Percentiles rank a stretch among this genome's conserved stretches.
Evolutionary conservation across 371 early-diverging fungal species (phyloP).

Genomic region (Dichotomocladium elegans): DNA sequence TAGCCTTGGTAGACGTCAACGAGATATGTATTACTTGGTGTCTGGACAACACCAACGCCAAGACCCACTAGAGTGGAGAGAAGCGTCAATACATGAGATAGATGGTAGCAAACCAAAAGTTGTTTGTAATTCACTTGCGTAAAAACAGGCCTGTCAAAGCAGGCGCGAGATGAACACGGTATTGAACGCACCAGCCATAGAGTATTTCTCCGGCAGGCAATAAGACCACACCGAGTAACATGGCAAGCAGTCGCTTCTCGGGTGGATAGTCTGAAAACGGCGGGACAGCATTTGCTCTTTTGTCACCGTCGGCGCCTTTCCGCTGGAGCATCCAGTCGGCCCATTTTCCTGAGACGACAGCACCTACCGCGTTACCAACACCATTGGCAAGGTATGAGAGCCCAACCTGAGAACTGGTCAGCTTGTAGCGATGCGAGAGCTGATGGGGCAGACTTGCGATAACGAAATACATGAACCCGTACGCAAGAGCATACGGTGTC

Average conservation of each 20-base stretch:
- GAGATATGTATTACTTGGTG: conserved; percentile 44
- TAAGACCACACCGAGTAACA: conserved; percentile 40
- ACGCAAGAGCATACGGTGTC: conserved; percentile 49
- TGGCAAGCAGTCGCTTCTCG: conserved; percentile 29
- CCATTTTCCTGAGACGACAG: conserved; percentile 34
- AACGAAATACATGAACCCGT: conserved; percentile 50
- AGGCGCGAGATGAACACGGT: conserved; percentile 16
- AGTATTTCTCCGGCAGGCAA: conserved; percentile 32
- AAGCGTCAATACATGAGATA: neutral
- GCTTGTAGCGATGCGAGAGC: conserved; percentile 18
- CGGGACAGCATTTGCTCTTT: neutral
- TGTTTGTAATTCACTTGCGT: conserved; percentile 24
- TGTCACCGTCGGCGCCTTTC: neutral
- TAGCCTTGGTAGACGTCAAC: conserved; percentile 35
- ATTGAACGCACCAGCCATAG: conserved; percentile 45
- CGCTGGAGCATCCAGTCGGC: conserved; percentile 30
- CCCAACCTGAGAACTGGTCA: conserved; percentile 39
- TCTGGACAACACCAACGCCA: conserved; percentile 42
- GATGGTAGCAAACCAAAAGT: neutral
- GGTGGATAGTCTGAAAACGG: conserved; percentile 6
- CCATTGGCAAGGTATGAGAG: conserved; percentile 43
- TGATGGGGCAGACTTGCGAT: conserved; percentile 35
- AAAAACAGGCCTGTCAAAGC: conserved; percentile 33
- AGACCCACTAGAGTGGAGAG: conserved; percentile 31
- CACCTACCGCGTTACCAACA: conserved; percentile 42